Conservation (phyloP, 2,329 filamentous ascomycete species). For the Cadophora sp. region DNA sequence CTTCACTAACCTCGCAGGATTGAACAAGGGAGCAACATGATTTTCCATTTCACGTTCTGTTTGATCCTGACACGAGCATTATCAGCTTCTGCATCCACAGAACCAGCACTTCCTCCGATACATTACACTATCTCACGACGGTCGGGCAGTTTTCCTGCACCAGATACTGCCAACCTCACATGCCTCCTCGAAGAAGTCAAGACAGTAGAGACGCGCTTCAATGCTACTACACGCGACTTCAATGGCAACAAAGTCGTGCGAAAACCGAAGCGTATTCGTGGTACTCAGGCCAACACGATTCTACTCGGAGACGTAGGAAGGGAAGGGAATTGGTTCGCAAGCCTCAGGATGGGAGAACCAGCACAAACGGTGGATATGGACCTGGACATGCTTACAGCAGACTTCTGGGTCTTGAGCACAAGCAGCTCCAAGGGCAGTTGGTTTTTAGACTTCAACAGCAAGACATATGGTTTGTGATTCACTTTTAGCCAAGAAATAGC, state of each 20-base stretch:
- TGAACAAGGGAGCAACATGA: background rate
- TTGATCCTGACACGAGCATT: background rate
- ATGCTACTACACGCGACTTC: conserved; percentile 30
- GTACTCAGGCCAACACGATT: conserved; percentile 27
- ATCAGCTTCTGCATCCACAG: background rate
- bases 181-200: conserved; percentile 26
- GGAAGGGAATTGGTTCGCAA: conserved; percentile 34
- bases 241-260: conserved; percentile 31
- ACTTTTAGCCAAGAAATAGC: background rate
- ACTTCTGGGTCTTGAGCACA: conserved; percentile 33
- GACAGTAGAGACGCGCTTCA: conserved; percentile 28
- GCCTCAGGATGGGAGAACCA: conserved; percentile 32
- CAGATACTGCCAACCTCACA: conserved; percentile 29
- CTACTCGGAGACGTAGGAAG: conserved; percentile 34
- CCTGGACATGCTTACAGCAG: conserved; percentile 35
- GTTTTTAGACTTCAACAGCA: conserved; percentile 31
- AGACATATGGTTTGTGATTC: conserved; percentile 29
- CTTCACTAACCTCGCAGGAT: background rate
- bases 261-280: conserved; percentile 26
- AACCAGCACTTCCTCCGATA: conserved; percentile 27
- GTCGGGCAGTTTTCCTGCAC: conserved; percentile 29
- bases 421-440: conserved; percentile 29
- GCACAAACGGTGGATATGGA: conserved; percentile 33
- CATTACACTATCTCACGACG: conserved; percentile 32
- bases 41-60: background rate